phyloP scores from a whole-genome alignment of 257 asterid species.

The Solanum dulcamara region DNA sequence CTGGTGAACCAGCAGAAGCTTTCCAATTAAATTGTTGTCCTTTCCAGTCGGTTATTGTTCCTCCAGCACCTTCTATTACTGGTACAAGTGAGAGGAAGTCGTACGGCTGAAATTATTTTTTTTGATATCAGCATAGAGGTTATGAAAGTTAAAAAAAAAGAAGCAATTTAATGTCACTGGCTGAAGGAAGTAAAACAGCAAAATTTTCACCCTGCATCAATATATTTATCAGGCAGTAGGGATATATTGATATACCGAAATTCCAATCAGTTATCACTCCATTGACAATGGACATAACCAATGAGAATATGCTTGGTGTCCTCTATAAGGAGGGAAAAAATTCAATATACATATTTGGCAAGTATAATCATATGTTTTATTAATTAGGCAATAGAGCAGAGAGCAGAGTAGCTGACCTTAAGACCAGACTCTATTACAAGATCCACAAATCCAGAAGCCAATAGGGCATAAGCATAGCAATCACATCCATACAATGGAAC shows the following conservation, averaged over 20 bases:
- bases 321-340: not conserved
- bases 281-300: not conserved
- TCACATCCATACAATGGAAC: constrained; percentile 97
- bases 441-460: constrained; percentile 89
- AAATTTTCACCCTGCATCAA: not conserved
- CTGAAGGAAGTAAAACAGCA: not conserved
- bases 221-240: not conserved
- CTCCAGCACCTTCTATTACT: constrained; percentile 95
- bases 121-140: not conserved
- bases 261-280: not conserved
- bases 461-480: constrained; percentile 92
- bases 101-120: constrained; percentile 55
- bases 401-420: constrained; percentile 39
- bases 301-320: not conserved
- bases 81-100: constrained; percentile 91
- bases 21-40: constrained; percentile 71
- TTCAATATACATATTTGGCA: not conserved
- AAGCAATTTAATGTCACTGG: not conserved
- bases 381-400: not conserved
- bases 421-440: constrained; percentile 92
- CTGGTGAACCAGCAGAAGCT: constrained; percentile 57
- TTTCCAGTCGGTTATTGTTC: constrained; percentile 78
- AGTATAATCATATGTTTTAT: not conserved
- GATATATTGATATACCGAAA: not conserved
- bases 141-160: not conserved